Evolutionary conservation across 768 basidiomycete species (phyloP), one percentile per base, ranked within the genome.

Genomic region (Boletus subparvulus): DNA sequence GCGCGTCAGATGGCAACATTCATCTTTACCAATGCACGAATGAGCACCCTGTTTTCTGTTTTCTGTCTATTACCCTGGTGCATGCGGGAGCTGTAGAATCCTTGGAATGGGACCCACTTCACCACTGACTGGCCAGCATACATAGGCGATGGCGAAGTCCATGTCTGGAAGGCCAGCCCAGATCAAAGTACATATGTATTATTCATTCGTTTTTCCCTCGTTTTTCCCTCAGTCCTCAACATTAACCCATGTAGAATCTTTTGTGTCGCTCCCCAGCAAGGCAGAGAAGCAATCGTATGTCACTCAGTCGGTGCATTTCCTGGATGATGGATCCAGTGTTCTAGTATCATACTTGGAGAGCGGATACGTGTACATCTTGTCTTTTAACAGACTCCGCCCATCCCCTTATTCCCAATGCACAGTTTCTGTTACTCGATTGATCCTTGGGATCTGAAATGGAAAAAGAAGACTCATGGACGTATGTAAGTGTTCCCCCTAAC

Each of bases 391-490:
- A 4, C 28, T 33, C 10, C 10, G 32, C 11, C 7, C 6, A 4
- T 2, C 1, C 35, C 14, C 39, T 43, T 11, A 40, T 47, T 13
- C 10, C 9, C 32, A 10, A 33, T 2, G 1, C 11, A 7, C 19
- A 55, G 58, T 1, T 55, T 36, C 19, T 55, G 54, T 39, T 52
- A 47, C n/a, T 51, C 21, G 0, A 6, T 51, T 11, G 30, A 59
- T 6, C 54, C 41, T 2, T 59, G 49, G 53, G 39, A 52, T 6
- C 10, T 60, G 9, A 60, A 60, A 35, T 60, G 55, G 55, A 17
- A 60, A 6, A 56, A 56, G 26, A 56, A 56, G 35, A 39, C n/a
- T 0, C 47, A 56, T 10, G 16, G 39, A 21, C 9, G 16, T 1
- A 60, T 21, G 21, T 21, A n/a, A 17, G 59, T 43, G 32, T 33